Base-by-base conservation (phyloP, 1,139 yeast genomes). In the Hemisphaericaspora subhashii region DNA sequence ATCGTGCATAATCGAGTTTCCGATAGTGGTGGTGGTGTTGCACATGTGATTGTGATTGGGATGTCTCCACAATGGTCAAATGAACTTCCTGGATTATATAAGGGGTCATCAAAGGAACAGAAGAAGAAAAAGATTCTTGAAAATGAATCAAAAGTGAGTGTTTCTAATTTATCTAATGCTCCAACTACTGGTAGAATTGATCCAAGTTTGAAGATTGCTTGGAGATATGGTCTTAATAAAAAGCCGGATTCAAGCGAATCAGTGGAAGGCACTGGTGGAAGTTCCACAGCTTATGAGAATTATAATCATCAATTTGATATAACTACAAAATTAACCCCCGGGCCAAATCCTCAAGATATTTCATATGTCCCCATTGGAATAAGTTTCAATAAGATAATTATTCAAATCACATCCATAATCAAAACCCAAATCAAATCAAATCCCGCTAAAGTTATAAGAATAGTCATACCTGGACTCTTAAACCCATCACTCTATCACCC, bases 401-500 rank as follows among this genome's bases (percentile, higher is more conserved):
- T 55, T 11, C 78, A 74, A 43, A 57, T 83, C 3, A 64, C 68
- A 22, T 50, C 58, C 4, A 58, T 69, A 0, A 65, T 82, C 4
- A 57, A 61, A n/a, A 60, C 58, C 9, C 70, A 66, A 31, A 33
- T 61, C 4, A 54, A 53, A 37, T 38, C 51, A 15, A 67, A 70
- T 30, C 55, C 65, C 3, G 54, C 58, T 4, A 72, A 74, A 34
- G 59, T 85, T 24, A 69, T 88, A 4, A 68, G 98, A 44, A 58
- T 92, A 2, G 75, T 85, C 0, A 60, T 89, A 3, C 98, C 98
- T 0, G 74, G 81, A 9, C 68, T 92, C 24, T 67, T 92, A 39
- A 86, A 86, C 50, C 98, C 98, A 1, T 80, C 86, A 14, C 57
- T 81, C 33, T 90, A 87, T 55, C 70, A 80, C 2, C 83, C 87